Percentiles rank a stretch among this genome's conserved stretches.
phyloP scores from a whole-genome alignment of 1,284 basidiomycete species.

The Pseudozyma sp. region DNA sequence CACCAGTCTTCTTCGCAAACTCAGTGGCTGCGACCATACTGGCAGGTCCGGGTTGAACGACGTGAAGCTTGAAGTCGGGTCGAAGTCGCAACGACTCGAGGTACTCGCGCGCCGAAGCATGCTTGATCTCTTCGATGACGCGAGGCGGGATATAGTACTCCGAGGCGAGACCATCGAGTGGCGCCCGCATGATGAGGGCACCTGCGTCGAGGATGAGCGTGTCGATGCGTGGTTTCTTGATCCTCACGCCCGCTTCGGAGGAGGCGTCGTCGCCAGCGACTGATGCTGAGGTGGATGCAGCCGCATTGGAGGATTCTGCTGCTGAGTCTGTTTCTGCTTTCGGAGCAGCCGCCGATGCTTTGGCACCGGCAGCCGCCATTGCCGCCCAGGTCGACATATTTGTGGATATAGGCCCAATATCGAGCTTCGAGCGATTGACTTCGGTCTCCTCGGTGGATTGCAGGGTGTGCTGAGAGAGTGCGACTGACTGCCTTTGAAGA shows the following conservation, averaged over 20 bases:
- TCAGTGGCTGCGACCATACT: slow-evolving; percentile 77
- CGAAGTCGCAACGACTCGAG: slow-evolving; percentile 58
- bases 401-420: not conserved
- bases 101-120: slow-evolving; percentile 61
- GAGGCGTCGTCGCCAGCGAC: slow-evolving; percentile 1
- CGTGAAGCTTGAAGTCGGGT: slow-evolving; percentile 57
- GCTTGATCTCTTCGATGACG: slow-evolving; percentile 66
- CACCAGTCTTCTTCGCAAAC: slow-evolving; percentile 95
- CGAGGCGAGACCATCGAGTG: slow-evolving; percentile 58
- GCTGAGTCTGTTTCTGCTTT: slow-evolving; percentile 9
- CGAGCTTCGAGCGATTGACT: not conserved
- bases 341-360: slow-evolving; percentile 24
- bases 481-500: too few species aligned
- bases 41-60: slow-evolving; percentile 61
- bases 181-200: slow-evolving; percentile 63
- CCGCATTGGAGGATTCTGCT: slow-evolving; percentile 8
- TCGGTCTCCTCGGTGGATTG: not conserved
- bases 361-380: slow-evolving; percentile 36
- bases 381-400: slow-evolving; percentile 46
- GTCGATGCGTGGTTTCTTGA: slow-evolving; percentile 55
- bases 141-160: slow-evolving; percentile 63
- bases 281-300: slow-evolving; percentile 23
- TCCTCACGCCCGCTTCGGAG: slow-evolving; percentile 22
- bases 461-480: too few species aligned
- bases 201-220: slow-evolving; percentile 65